phyloP scores from a whole-genome alignment of 352 stramenopile genomes.

The Proteromonas lacertae region DNA sequence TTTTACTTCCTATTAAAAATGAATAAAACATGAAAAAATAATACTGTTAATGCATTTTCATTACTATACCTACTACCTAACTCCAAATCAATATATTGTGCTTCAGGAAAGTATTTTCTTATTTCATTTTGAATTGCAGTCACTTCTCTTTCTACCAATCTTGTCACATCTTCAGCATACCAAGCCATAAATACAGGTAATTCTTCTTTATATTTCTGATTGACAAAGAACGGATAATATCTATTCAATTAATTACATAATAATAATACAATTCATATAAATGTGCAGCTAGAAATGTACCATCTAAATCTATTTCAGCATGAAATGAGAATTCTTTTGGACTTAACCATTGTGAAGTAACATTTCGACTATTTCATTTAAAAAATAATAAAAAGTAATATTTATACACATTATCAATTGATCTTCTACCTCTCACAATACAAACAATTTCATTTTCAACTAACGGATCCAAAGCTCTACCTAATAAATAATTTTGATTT shows the following conservation, averaged over 20 bases:
- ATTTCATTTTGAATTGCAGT: constrained; percentile 74
- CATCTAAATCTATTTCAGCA: constrained; percentile 92
- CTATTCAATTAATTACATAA: constrained; percentile 42
- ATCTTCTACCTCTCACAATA: constrained; percentile 43
- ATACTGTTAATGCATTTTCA: constrained; percentile 19
- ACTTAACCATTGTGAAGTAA: constrained; percentile 86
- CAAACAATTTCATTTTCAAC: constrained; percentile 26
- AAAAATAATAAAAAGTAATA: constrained; percentile 32
- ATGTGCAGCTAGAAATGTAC: constrained; percentile 74
- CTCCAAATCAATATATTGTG: constrained; percentile 82
- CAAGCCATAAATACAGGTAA: constrained; percentile 58
- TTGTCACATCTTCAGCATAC: constrained; percentile 77
- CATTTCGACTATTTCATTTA: constrained; percentile 64
- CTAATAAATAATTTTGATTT: constrained; percentile 82
- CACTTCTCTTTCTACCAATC: constrained; percentile 70
- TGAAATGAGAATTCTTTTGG: constrained; percentile 93
- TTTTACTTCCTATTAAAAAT: no score
- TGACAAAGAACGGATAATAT: no score
- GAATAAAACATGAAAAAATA: no score
- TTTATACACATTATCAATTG: constrained; percentile 12
- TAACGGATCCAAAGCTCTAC: constrained; percentile 57
- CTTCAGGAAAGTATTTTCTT: constrained; percentile 41
- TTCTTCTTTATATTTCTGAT: constrained; percentile 58
- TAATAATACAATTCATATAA: constrained; percentile 52
- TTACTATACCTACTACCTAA: constrained; percentile 27